phyloP scores from a whole-genome alignment of 2,329 filamentous ascomycete species.

The Lachnellula subtilissima region DNA sequence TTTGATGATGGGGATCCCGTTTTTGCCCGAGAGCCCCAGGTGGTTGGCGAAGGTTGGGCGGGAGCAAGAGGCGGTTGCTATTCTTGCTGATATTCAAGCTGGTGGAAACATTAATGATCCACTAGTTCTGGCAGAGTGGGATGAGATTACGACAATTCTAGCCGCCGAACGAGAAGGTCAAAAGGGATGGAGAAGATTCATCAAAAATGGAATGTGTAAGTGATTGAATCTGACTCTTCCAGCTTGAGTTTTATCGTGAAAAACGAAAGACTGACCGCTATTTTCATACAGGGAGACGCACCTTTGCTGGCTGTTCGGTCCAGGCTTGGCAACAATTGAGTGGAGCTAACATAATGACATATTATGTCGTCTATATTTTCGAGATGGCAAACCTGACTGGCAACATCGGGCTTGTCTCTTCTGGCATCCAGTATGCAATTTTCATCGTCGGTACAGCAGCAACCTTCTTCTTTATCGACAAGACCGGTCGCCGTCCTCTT shows the following conservation, averaged over 20 bases:
- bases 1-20: conserved; percentile 38
- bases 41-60: conserved; percentile 46
- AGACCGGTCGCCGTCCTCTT: conserved; percentile 28
- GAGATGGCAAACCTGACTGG: conserved; percentile 35
- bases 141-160: conserved; percentile 45
- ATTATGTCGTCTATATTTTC: conserved; percentile 37
- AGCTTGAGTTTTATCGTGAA: background rate
- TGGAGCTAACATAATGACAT: conserved; percentile 29
- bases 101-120: conserved; percentile 50
- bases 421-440: conserved; percentile 24
- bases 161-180: conserved; percentile 23
- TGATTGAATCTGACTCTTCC: background rate
- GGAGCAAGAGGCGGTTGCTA: conserved; percentile 41
- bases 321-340: conserved; percentile 26
- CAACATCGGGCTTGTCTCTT: conserved; percentile 32
- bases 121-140: conserved; percentile 52
- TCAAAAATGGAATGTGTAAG: conserved; percentile 49
- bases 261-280: conserved; percentile 25
- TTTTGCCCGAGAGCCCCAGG: conserved; percentile 46
- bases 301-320: conserved; percentile 19
- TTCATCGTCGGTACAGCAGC: conserved; percentile 22
- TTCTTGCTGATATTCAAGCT: conserved; percentile 53
- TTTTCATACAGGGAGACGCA: background rate
- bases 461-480: conserved; percentile 25
- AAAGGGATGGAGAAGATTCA: conserved; percentile 35